phyloP scores from a whole-genome alignment of 140 eudicot genomes.

The Senecio squalidus region DNA sequence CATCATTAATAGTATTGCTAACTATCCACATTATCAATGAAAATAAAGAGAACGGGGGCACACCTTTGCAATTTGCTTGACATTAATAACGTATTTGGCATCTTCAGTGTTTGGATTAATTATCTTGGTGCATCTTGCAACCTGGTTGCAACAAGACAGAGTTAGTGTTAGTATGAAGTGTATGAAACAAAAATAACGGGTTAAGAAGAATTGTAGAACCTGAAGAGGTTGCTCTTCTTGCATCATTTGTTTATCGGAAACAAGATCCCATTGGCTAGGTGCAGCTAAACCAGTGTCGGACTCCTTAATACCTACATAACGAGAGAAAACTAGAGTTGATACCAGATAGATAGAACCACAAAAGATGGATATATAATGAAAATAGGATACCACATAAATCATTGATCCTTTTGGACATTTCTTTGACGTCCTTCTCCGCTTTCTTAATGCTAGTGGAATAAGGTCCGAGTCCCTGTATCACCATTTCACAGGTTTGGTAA shows the following conservation, averaged over 20 bases:
- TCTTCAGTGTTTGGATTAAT: constrained; percentile 94
- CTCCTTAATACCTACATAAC: constrained; percentile 75
- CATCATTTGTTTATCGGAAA: constrained; percentile 99
- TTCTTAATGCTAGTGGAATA: constrained; percentile 80
- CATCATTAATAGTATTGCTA: no score
- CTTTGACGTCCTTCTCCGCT: constrained; percentile 80
- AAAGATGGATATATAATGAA: neutral
- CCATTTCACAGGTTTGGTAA: neutral
- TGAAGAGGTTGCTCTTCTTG: constrained; percentile 95
- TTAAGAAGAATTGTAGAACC: constrained; percentile 29
- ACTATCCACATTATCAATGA: no score
- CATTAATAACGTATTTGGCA: constrained; percentile 90
- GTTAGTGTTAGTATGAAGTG: no score
- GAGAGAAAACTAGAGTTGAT: neutral
- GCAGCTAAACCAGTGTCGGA: constrained; percentile 99
- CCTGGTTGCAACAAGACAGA: constrained; percentile 39
- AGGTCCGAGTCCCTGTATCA: constrained; percentile 87
- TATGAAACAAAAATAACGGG: neutral
- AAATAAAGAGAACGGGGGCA: no score
- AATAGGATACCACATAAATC: constrained; percentile 66
- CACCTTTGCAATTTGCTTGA: constrained; percentile 94
- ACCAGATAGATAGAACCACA: neutral
- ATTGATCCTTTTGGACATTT: constrained; percentile 82
- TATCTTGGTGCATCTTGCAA: constrained; percentile 95
- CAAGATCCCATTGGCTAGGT: constrained; percentile 99